Percentiles rank a stretch among this genome's conserved stretches.
Evolutionary conservation across 257 asterid species (phyloP).

Genomic region (Paraleonurus japonicus): DNA sequence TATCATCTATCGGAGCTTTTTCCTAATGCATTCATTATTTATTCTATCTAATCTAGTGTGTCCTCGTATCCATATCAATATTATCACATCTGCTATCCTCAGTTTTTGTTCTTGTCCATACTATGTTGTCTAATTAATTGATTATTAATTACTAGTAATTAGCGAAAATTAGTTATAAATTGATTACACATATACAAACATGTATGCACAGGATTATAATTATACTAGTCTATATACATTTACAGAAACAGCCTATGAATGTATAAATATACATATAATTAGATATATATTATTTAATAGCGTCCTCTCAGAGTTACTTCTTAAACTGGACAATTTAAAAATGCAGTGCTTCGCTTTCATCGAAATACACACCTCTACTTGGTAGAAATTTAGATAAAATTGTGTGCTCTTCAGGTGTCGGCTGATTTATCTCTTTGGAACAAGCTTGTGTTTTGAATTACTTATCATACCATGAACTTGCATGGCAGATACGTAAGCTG

Average conservation of each 20-base stretch:
- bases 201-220: not conserved
- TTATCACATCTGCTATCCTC: not conserved
- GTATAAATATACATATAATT: not conserved
- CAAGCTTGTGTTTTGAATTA: constrained; percentile 18
- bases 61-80: not conserved
- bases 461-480: constrained; percentile 37
- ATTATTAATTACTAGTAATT: not conserved
- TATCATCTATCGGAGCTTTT: not conserved
- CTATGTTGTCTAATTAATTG: not conserved
- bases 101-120: not conserved
- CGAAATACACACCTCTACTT: not conserved
- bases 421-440: constrained; percentile 15
- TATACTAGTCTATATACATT: not conserved
- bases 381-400: constrained; percentile 1
- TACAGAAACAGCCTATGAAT: not conserved
- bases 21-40: constrained; percentile 12
- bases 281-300: not conserved
- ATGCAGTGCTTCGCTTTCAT: not conserved
- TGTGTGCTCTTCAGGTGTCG: not conserved
- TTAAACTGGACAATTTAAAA: not conserved
- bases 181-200: not conserved
- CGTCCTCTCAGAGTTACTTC: constrained; percentile 4
- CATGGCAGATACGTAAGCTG: constrained; percentile 73
- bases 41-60: not conserved
- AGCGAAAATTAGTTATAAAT: not conserved